A percentile compares a stretch with the other conserved stretches of the same genome.
Evolutionary conservation across 768 basidiomycete species (phyloP).

Genomic region (Albatrellus ellisii): DNA sequence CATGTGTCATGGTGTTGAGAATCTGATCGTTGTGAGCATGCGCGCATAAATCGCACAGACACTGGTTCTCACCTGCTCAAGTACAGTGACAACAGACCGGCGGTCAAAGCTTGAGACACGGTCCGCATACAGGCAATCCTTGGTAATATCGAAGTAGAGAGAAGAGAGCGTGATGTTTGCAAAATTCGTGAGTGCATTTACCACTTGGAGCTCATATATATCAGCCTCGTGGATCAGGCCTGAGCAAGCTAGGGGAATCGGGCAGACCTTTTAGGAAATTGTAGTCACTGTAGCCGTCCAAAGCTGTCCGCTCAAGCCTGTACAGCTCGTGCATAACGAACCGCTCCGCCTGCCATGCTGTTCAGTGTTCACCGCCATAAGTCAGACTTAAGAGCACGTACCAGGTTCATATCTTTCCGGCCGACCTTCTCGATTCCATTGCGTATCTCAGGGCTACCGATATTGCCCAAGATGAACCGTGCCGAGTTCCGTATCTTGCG

Average conservation of each 20-base stretch:
- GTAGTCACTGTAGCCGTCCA: slow-evolving; percentile 57
- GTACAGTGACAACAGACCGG: slow-evolving; percentile 51
- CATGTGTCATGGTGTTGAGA: slow-evolving; percentile 48
- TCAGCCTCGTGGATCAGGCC: too few species aligned
- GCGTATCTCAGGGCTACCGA: slow-evolving; percentile 27
- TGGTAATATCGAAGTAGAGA: slow-evolving; percentile 84
- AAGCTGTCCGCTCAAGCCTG: slow-evolving; percentile 50
- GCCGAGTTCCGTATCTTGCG: slow-evolving; percentile 80
- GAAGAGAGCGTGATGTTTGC: slow-evolving; percentile 78
- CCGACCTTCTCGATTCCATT: slow-evolving; percentile 23
- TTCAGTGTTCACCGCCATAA: slow-evolving; percentile 3
- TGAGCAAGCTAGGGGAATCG: too few species aligned
- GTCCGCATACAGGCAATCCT: slow-evolving; percentile 81
- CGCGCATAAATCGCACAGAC: slow-evolving; percentile 13
- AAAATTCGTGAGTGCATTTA: slow-evolving; percentile 62
- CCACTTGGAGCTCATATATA: slow-evolving; percentile 34
- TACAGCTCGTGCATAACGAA: slow-evolving; percentile 82
- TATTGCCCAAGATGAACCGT: slow-evolving; percentile 77
- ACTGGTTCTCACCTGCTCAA: slow-evolving; percentile 58
- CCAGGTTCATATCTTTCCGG: slow-evolving; percentile 46
- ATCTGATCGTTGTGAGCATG: slow-evolving; percentile 27
- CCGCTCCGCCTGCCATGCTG: slow-evolving; percentile 49
- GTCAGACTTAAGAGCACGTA: slow-evolving; percentile 22
- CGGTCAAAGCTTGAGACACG: slow-evolving; percentile 36
- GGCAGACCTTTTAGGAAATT: slow-evolving; percentile 71